phyloP scores from a whole-genome alignment of 2,329 filamentous ascomycete genomes.

The Claviceps pazoutovae region DNA sequence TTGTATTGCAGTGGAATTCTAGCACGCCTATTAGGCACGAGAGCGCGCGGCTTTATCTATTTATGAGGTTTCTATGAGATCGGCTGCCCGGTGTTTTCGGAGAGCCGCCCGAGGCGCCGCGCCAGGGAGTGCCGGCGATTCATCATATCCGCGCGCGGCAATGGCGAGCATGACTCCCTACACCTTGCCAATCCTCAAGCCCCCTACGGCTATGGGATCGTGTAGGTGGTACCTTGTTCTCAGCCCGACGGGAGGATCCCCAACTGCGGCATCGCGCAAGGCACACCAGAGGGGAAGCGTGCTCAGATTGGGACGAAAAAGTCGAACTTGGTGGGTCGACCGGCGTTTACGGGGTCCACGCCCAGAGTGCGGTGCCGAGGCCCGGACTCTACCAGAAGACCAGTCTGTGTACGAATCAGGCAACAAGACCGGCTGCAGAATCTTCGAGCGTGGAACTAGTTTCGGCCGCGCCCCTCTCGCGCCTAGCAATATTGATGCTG shows the following conservation, averaged over 20 bases:
- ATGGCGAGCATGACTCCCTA: neutral
- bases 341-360: neutral
- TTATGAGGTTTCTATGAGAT: neutral
- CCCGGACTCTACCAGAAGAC: slow-evolving; percentile 1
- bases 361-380: slow-evolving; percentile 1
- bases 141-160: neutral
- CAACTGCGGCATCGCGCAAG: neutral
- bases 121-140: neutral
- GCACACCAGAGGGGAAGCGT: neutral
- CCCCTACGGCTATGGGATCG: neutral
- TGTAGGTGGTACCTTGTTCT: neutral
- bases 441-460: neutral
- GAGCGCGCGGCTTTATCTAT: neutral
- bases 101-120: neutral
- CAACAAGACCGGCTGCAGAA: neutral
- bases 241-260: neutral
- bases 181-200: neutral
- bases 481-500: no score
- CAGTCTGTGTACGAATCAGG: neutral
- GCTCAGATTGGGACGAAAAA: neutral
- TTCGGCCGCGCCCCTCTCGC: no score
- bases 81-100: neutral
- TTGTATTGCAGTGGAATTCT: no score
- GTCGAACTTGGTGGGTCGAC: neutral
- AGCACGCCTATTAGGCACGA: no score